Base-by-base conservation (phyloP, 2,329 filamentous ascomycete species). In the Calycina marina region DNA sequence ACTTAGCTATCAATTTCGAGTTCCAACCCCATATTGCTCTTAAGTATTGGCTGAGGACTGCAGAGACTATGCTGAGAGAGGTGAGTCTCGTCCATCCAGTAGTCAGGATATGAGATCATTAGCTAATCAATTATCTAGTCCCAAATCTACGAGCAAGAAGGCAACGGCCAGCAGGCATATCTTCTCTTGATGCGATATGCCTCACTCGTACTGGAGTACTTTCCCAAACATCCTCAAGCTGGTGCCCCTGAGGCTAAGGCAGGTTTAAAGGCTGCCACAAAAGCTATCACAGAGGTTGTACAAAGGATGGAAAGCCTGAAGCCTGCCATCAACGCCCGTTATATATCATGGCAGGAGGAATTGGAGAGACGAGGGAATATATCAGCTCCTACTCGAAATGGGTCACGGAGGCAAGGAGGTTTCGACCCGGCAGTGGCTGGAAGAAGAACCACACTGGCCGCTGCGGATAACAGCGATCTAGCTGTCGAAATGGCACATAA, bases 181-280 rank as follows among this genome's bases (percentile, higher is more conserved):
- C 69, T 94, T 34, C 73, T 96, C 37, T 70, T 93, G n/a, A 83
- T 90, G 52, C 76, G 90, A 45, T 85, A 93, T 57, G 84, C 84
- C 6, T 68, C 77, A 32, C 72, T 98, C n/a, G 71, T 93, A 14
- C 61, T 93, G 16, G 70, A 83, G 5, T 68, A 78, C 33, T 63
- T 98, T 6, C 66, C 71, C 0, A 67, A 61, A 2, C 90, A 96
- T 46, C 85, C 88, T 1, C 73, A 90, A 35, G 72, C 72, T 28
- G 77, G 70, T 44, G 67, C 72, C 5, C 65, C 71, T 6, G 71
- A 77, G 20, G 67, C 68, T 41, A 63, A 62, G 34, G 55, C 57
- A 32, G 61, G 62, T 9, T 50, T 78, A 28, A 57, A 61, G 28
- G 58, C 60, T 25, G 75, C 72, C 6, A 70, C 71, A 28, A 70